Conservation (phyloP, 352 stramenopile genomes). For the Globisporangium takayamanum region DNA sequence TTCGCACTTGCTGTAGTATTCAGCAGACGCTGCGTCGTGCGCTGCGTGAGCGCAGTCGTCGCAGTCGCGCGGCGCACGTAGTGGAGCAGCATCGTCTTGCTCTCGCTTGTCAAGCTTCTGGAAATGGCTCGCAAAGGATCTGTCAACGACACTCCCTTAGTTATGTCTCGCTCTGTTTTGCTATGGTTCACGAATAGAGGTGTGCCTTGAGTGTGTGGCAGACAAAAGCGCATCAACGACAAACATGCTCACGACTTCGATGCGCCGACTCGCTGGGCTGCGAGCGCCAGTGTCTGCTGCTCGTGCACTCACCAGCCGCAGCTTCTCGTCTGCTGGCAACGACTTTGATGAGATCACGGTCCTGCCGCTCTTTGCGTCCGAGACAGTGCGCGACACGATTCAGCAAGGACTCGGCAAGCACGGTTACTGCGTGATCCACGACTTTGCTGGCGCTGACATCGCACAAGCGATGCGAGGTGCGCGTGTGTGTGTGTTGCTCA, state of each 20-base stretch:
- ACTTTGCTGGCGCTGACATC: slow-evolving; percentile 32
- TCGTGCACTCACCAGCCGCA: not conserved
- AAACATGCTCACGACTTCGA: not conserved
- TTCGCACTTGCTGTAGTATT: not conserved
- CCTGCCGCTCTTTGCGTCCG: slow-evolving; percentile 33
- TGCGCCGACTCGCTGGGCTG: not conserved
- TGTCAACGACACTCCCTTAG: not conserved
- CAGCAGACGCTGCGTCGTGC: slow-evolving; percentile 1
- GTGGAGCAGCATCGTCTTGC: not conserved
- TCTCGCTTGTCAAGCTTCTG: not conserved
- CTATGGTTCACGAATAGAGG: not conserved
- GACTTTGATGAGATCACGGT: slow-evolving; percentile 26
- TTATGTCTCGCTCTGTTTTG: not conserved
- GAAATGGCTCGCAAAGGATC: not conserved
- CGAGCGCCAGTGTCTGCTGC: not conserved
- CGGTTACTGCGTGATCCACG: slow-evolving; percentile 33
- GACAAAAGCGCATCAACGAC: not conserved
- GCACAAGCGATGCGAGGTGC: slow-evolving; percentile 33
- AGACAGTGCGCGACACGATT: slow-evolving; percentile 30
- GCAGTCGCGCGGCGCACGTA: not conserved
- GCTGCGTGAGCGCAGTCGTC: not conserved
- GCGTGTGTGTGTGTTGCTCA: not conserved
- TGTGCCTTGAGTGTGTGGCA: not conserved
- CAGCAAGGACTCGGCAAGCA: slow-evolving; percentile 29
- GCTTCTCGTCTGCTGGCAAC: slow-evolving; percentile 8